Conservation (phyloP, 352 stramenopile species). For the Globisporangium splendens region DNA sequence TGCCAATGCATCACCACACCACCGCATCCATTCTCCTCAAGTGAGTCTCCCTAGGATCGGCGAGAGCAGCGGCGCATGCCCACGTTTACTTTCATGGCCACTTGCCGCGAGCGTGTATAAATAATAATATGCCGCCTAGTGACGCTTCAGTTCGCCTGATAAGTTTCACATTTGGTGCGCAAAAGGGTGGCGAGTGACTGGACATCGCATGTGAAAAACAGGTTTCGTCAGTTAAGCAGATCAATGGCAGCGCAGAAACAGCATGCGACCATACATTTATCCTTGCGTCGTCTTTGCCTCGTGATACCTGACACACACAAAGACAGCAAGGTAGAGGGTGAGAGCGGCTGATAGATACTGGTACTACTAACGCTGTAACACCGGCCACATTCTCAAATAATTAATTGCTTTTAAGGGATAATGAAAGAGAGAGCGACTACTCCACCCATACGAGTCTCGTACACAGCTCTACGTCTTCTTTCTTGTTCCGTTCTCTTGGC, state of each 20-base stretch:
- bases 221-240: no score
- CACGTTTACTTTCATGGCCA: no score
- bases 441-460: neutral
- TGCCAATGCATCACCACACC: no score
- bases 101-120: conserved; percentile 1
- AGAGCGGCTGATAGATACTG: neutral
- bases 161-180: conserved; percentile 4
- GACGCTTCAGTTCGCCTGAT: conserved; percentile 9
- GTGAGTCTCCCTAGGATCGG: no score
- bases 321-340: neutral
- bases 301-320: no score
- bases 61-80: no score
- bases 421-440: neutral
- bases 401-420: neutral
- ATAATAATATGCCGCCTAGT: conserved; percentile 1
- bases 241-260: no score
- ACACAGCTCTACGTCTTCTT: neutral
- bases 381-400: neutral
- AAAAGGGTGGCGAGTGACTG: neutral
- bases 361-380: neutral
- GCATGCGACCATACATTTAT: no score
- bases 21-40: no score
- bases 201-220: no score
- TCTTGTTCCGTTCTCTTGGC: neutral
- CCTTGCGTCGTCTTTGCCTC: no score